Percentiles rank a stretch among this genome's conserved stretches.
Conservation (phyloP, 768 basidiomycete genomes). For the Trametes villosa region DNA sequence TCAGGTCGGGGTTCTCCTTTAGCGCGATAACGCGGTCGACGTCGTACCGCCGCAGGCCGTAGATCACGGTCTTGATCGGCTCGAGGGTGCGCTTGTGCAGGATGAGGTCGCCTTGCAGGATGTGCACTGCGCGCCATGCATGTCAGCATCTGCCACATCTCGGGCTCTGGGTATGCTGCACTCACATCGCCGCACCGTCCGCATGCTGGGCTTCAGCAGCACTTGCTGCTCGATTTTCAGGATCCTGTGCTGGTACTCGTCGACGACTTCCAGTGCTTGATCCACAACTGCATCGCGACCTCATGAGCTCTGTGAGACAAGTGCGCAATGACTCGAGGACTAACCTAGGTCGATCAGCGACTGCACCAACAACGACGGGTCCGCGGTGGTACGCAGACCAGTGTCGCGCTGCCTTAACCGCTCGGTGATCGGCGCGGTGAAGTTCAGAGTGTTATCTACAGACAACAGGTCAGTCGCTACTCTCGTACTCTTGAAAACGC, state of each 20-base stretch:
- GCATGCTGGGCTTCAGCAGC: constrained; percentile 62
- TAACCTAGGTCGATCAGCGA: constrained; percentile 61
- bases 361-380: constrained; percentile 71
- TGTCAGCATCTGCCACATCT: not conserved
- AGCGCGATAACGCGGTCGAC: constrained; percentile 67
- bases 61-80: constrained; percentile 71
- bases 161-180: too few relatives aligned
- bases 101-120: constrained; percentile 74
- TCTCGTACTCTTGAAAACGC: not conserved
- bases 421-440: constrained; percentile 60
- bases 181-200: constrained; percentile 62
- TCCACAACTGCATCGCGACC: constrained; percentile 59
- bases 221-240: constrained; percentile 62
- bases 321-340: constrained; percentile 27
- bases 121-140: constrained; percentile 56
- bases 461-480: not conserved
- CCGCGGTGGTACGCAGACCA: constrained; percentile 61
- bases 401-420: constrained; percentile 64
- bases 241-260: constrained; percentile 68
- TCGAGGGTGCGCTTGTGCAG: constrained; percentile 75
- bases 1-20: constrained; percentile 39
- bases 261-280: constrained; percentile 66
- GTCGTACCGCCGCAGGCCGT: constrained; percentile 71
- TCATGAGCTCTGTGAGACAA: not conserved
- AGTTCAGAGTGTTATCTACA: constrained; percentile 45